Evolutionary conservation across 106 monocot species (phyloP), one percentile per base, ranked within the genome.

Genomic region (Allium fistulosum): DNA sequence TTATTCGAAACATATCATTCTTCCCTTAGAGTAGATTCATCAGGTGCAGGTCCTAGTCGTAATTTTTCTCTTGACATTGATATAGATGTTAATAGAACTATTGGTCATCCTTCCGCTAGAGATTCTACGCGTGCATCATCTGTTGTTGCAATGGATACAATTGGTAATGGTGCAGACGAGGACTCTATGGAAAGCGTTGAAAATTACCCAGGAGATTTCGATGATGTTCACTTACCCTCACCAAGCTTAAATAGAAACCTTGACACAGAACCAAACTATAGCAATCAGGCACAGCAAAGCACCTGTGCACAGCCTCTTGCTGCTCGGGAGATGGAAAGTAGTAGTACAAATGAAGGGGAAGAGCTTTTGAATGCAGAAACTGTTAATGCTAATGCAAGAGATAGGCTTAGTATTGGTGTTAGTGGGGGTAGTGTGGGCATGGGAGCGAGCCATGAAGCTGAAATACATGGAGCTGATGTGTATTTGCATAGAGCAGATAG

Each of bases 131-230:
- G 87, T 56, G 92, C 89, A 72, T 99, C 97, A 4, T 92, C 92
- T 67, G 92, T 99, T 73, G 78, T 92, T 79, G 97, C 97, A 51
- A 92, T 99, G 92, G 89, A 92, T 64, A 92, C 84, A 15, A 70
- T 92, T 14, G 70, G 73, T 47, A 83, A 75, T 72, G 74, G 71
- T 65, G 74, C 67, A 51, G 78, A 76, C 45, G 84, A 89, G 46
- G 84, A 99, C 68, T 99, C 97, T 14, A 90, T 92, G 92, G 97
- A 99, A 85, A 99, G 97, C 76, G 97, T 99, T 77, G 97, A 99
- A 76, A 90, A 99, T 75, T 79, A 82, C 73, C 92, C 87, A n/a
- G 92, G 81, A 13, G 82, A 84, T 80, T 60, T 74, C 71, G 79
- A 83, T 77, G 89, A 85, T 65, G 74, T 81, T 56, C 79, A 85